A percentile compares a stretch with the other conserved stretches of the same genome.
phyloP scores from a whole-genome alignment of 1,139 yeast species.

The Yamadazyma dushanensis region DNA sequence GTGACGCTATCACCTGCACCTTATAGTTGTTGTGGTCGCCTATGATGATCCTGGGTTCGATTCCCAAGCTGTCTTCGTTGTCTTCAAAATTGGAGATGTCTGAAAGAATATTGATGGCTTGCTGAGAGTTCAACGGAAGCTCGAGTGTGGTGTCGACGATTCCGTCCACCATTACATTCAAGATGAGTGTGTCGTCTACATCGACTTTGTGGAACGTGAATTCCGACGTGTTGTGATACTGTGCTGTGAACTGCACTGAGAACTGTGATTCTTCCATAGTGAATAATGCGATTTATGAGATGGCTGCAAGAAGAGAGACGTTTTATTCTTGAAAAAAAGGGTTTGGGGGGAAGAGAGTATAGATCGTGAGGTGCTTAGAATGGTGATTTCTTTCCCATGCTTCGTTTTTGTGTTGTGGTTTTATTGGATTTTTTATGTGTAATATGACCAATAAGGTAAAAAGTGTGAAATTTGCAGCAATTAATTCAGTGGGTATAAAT shows the following conservation, averaged over 20 bases:
- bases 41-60: constrained; percentile 41
- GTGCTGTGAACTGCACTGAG: constrained; percentile 18
- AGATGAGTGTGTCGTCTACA: constrained; percentile 32
- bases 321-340: too few relatives aligned
- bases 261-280: constrained; percentile 22
- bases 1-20: constrained; percentile 43
- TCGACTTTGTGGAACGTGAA: constrained; percentile 40
- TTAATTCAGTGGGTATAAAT: too few relatives aligned
- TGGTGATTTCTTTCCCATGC: too few relatives aligned
- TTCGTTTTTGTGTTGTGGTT: not conserved
- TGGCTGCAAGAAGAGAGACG: too few relatives aligned
- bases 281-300: too few relatives aligned
- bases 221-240: constrained; percentile 17
- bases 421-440: not conserved
- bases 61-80: constrained; percentile 19
- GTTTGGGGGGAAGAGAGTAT: too few relatives aligned
- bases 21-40: constrained; percentile 44
- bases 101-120: constrained; percentile 24
- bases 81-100: constrained; percentile 18
- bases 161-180: constrained; percentile 40
- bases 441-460: not conserved
- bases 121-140: constrained; percentile 38
- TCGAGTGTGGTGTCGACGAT: constrained; percentile 44
- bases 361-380: too few relatives aligned
- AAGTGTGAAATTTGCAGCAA: constrained; percentile 2